These are phyloP conservation scores for Linnemannia zychae DNA, from an alignment of 192 early-diverging fungal genomes.

Conservation along the genomic window DNA sequence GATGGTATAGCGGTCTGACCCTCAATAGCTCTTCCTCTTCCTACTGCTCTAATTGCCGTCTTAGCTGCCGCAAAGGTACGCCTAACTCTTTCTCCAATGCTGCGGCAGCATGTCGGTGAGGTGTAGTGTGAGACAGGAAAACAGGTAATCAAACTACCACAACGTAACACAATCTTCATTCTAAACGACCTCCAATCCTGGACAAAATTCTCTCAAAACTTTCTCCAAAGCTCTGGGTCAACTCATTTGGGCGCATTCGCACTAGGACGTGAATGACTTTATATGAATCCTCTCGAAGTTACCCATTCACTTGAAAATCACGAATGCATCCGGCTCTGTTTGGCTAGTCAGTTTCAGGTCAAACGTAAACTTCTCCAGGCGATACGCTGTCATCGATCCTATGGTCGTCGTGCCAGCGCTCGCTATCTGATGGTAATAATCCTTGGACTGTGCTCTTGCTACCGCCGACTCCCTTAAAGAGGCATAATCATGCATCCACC, in stretches of 20 bases:
- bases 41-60: no score
- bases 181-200: neutral
- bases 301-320: neutral
- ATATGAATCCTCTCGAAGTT: neutral
- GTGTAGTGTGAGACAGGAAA: no score
- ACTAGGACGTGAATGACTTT: neutral
- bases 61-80: no score
- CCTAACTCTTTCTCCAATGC: no score
- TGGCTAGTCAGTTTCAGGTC: neutral
- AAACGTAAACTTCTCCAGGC: neutral
- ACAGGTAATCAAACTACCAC: neutral
- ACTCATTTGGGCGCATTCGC: neutral
- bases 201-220: neutral
- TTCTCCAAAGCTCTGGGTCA: neutral
- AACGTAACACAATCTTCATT: neutral
- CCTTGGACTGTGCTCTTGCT: neutral
- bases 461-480: neutral
- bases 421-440: no score
- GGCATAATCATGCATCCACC: neutral
- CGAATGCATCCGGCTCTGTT: neutral
- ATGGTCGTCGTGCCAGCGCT: no score
- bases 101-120: no score
- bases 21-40: no score
- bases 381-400: neutral
- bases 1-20: no score